Percentiles rank a stretch among this genome's conserved stretches.
Conservation (phyloP, 352 stramenopile species). For the Pythium myriotylum region DNA sequence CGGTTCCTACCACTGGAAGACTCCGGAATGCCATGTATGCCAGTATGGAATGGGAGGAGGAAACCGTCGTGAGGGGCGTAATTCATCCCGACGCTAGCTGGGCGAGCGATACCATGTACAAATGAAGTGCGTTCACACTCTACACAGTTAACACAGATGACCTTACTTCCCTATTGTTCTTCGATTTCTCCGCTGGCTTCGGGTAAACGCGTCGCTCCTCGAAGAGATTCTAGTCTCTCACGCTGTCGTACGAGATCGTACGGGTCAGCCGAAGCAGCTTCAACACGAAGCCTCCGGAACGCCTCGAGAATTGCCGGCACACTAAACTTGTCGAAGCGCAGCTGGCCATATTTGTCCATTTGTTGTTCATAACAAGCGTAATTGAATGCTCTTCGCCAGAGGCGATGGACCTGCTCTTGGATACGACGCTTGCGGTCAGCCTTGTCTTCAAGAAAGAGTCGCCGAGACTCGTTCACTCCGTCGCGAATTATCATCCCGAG, state of each 20-base stretch:
- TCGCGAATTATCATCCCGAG: constrained; percentile 64
- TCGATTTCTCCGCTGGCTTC: constrained; percentile 34
- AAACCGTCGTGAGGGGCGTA: constrained; percentile 41
- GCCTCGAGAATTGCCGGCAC: constrained; percentile 57
- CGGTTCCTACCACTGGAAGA: constrained; percentile 84
- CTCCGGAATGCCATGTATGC: constrained; percentile 77
- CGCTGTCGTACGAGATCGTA: constrained; percentile 10
- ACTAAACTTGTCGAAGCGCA: constrained; percentile 53
- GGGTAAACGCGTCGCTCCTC: constrained; percentile 21
- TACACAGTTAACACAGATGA: background rate
- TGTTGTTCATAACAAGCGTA: constrained; percentile 59
- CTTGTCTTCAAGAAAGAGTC: constrained; percentile 43
- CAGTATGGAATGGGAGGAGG: constrained; percentile 68
- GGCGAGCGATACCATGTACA: background rate
- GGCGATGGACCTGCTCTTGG: constrained; percentile 34
- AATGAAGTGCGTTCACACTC: constrained; percentile 9
- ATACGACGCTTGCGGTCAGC: constrained; percentile 46
- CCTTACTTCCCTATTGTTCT: constrained; percentile 15
- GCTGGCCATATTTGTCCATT: constrained; percentile 34
- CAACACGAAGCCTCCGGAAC: constrained; percentile 37
- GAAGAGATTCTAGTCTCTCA: constrained; percentile 14
- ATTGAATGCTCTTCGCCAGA: constrained; percentile 60
- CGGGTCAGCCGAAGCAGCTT: constrained; percentile 10
- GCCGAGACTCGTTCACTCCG: constrained; percentile 46
- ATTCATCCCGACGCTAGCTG: constrained; percentile 38